These are phyloP conservation scores for Populus trichocarpa DNA, from an alignment of 441 rosid genomes.

Conservation along the genomic window DNA sequence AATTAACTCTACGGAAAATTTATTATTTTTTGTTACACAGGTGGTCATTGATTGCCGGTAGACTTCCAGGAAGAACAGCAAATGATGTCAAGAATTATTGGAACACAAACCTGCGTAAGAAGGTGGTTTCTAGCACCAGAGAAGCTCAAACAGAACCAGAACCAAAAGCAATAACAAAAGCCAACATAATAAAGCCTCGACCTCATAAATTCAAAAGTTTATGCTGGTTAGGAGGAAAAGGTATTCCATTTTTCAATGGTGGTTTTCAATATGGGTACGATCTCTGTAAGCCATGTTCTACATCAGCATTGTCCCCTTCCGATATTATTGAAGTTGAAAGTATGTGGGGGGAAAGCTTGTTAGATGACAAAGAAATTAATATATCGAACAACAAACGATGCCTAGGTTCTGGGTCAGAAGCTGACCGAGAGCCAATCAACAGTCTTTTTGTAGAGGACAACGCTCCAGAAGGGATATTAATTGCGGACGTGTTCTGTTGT, in stretches of 20 bases:
- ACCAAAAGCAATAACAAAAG: slow-evolving; percentile 1
- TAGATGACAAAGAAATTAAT: slow-evolving; percentile 8
- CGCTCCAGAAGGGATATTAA: background rate
- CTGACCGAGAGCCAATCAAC: background rate
- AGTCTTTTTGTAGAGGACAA: background rate
- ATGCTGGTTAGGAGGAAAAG: background rate
- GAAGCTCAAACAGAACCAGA: background rate
- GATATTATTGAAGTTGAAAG: background rate
- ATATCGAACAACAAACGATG: background rate
- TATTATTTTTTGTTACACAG: no score
- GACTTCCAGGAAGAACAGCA: slow-evolving; percentile 21
- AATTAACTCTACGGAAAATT: background rate
- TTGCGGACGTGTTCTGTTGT: background rate
- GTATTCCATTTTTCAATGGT: background rate
- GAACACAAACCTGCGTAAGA: slow-evolving; percentile 11
- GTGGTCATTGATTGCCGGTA: no score
- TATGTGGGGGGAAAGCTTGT: slow-evolving; percentile 30
- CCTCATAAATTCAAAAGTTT: slow-evolving; percentile 7
- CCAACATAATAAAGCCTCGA: slow-evolving; percentile 27
- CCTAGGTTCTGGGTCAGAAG: background rate
- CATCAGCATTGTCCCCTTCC: background rate
- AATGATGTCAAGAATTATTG: slow-evolving; percentile 26
- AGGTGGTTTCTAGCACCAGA: background rate
- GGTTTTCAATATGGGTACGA: background rate
- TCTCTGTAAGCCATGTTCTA: background rate